Evolutionary conservation across 768 basidiomycete species (phyloP).

Genomic region (Dendrothele bispora): DNA sequence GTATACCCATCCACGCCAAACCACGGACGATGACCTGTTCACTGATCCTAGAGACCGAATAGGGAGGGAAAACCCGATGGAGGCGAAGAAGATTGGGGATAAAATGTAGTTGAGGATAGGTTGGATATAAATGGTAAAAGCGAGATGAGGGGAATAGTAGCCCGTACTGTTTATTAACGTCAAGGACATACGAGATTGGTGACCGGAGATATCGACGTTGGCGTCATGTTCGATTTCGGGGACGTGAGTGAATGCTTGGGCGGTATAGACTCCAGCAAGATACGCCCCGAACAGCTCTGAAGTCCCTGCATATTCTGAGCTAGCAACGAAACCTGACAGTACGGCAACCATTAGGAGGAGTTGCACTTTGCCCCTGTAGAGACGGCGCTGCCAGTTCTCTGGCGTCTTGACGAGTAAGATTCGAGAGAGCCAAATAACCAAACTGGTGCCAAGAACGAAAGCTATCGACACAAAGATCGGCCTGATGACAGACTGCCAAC

Average conservation of each 20-base stretch:
- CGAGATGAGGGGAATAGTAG: slow-evolving; percentile 1
- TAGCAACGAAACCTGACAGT: slow-evolving; percentile 46
- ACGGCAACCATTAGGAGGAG: slow-evolving; percentile 37
- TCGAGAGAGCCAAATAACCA: slow-evolving; percentile 25
- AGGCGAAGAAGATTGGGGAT: slow-evolving; percentile 66
- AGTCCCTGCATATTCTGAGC: slow-evolving; percentile 52
- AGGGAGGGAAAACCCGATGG: slow-evolving; percentile 60
- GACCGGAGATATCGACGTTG: no score
- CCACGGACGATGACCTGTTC: slow-evolving; percentile 35
- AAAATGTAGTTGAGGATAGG: slow-evolving; percentile 44
- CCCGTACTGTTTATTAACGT: background rate
- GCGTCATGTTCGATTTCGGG: background rate
- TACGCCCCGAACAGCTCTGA: slow-evolving; percentile 66
- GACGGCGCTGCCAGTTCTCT: background rate
- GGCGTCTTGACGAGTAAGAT: slow-evolving; percentile 3
- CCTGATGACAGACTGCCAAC: slow-evolving; percentile 41
- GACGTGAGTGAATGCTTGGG: slow-evolving; percentile 28
- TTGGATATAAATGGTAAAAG: slow-evolving; percentile 37
- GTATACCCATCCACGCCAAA: slow-evolving; percentile 59
- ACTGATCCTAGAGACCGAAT: slow-evolving; percentile 40
- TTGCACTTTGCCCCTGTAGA: slow-evolving; percentile 18
- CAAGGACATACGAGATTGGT: background rate
- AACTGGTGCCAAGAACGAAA: slow-evolving; percentile 40
- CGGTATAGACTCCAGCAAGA: slow-evolving; percentile 51
- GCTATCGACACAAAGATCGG: slow-evolving; percentile 57